Percentiles rank a stretch among this genome's conserved stretches.
These are phyloP conservation scores for Trichophyton equinum DNA, from an alignment of 2,329 filamentous ascomycete genomes.

Conservation along the genomic window DNA sequence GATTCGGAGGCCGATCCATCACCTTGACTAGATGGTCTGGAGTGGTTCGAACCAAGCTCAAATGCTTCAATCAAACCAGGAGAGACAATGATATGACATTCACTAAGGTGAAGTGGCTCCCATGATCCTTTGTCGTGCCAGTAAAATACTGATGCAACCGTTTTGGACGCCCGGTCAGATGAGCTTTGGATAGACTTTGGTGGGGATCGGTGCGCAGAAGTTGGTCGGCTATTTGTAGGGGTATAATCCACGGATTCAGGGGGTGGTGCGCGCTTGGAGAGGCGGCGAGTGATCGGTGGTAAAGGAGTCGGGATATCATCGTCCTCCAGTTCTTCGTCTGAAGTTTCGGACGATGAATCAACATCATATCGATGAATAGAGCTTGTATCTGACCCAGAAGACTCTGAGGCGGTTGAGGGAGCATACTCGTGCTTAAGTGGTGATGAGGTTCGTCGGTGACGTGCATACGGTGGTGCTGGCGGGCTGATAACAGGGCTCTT, in stretches of 20 bases:
- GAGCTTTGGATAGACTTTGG: slow-evolving; percentile 40
- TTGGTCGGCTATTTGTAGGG: slow-evolving; percentile 57
- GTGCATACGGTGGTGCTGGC: slow-evolving; percentile 30
- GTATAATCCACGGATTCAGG: slow-evolving; percentile 24
- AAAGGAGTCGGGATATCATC: slow-evolving; percentile 30
- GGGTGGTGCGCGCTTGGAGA: slow-evolving; percentile 34
- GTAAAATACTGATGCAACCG: slow-evolving; percentile 48
- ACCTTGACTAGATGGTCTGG: slow-evolving; percentile 15
- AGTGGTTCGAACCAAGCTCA: slow-evolving; percentile 37
- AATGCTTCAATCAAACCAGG: slow-evolving; percentile 55
- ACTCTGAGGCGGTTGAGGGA: slow-evolving; percentile 60
- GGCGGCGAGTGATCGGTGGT: slow-evolving; percentile 19
- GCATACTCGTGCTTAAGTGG: slow-evolving; percentile 95
- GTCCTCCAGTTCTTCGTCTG: slow-evolving; percentile 47
- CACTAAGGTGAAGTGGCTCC: slow-evolving; percentile 48
- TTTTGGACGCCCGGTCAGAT: slow-evolving; percentile 39
- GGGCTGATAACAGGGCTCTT: slow-evolving; percentile 40
- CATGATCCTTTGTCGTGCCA: slow-evolving; percentile 53
- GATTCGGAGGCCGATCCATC: slow-evolving; percentile 13
- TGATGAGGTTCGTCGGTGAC: slow-evolving; percentile 67
- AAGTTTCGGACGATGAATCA: slow-evolving; percentile 38
- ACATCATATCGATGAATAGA: slow-evolving; percentile 42
- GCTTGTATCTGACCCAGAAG: slow-evolving; percentile 44
- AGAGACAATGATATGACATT: slow-evolving; percentile 51
- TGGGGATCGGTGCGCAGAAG: slow-evolving; percentile 53